Evolutionary conservation across 1,284 basidiomycete species (phyloP), one percentile per base, ranked within the genome.

Genomic region (Austropuccinia psidii): DNA sequence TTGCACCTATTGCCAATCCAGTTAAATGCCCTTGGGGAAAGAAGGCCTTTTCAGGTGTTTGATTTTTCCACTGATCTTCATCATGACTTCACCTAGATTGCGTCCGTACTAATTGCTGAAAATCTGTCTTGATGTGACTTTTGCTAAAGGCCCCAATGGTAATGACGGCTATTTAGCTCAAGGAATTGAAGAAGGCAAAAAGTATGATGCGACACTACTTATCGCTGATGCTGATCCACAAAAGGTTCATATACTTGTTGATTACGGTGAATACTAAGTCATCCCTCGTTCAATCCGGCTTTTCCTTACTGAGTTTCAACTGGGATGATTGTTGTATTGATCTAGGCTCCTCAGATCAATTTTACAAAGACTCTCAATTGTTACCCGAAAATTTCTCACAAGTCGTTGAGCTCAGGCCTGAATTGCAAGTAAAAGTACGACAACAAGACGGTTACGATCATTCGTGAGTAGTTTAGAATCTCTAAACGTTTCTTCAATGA

Each of bases 1-100:
- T 98, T 80, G 85, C 95, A 27, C 94, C 95, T 1, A 90, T 97
- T 75, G 83, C 87, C 78, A 96, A 98, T 82, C 94, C 96, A 0
- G 88, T 88, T 15, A 84, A 87, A 61, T 90, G 88, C 66, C 88
- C 89, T 0, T 97, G 95, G 94, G 95, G 96, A 37, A 84, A 89
- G 78, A 96, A 95, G 80, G 94, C 93, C 0, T 97, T 98, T 82
- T 79, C 76, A 24, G 64, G 64, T 66, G 21, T 29, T 29, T 50
- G 17, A 43, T 21, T n/a, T 31, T 50, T 6, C 24, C 9, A n/a
- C 8, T 24, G 17, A 52, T 24, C 11, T n/a, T 64, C 24, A 27
- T 47, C 5, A 27, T 6, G 11, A 17, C n/a, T 19, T 33, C 35
- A 37, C 5, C 4, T 61, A n/a, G 17, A 21, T 21, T 50, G n/a